phyloP scores from a whole-genome alignment of 176 grass and related monocot genomes.

The Eragrostis nindensis region DNA sequence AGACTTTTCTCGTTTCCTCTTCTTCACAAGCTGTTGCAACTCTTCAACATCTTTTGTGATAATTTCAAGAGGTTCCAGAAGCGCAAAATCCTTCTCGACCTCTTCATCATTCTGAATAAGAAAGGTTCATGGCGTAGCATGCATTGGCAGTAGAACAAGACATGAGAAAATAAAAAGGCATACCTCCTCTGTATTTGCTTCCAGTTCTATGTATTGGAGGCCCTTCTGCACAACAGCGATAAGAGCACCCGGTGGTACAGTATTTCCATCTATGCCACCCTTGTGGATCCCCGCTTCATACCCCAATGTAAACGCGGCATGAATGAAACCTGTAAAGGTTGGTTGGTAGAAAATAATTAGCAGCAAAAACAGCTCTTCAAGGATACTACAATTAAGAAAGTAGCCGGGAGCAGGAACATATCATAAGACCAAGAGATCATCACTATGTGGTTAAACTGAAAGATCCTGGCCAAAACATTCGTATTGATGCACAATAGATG shows the following conservation, averaged over 20 bases:
- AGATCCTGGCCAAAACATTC: not conserved
- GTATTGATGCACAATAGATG: not conserved
- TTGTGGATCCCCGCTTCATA: slow-evolving; percentile 92
- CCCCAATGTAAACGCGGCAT: slow-evolving; percentile 85
- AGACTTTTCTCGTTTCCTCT: slow-evolving; percentile 64
- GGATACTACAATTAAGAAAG: not conserved
- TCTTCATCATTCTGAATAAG: slow-evolving; percentile 77
- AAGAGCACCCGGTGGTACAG: slow-evolving; percentile 84
- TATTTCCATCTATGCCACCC: slow-evolving; percentile 78
- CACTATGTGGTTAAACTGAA: not conserved
- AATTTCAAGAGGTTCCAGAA: slow-evolving; percentile 94
- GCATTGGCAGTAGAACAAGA: not conserved
- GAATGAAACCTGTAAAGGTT: slow-evolving; percentile 72
- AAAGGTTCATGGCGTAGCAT: slow-evolving; percentile 32
- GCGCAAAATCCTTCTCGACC: slow-evolving; percentile 76
- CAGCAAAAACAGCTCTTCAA: slow-evolving; percentile 1
- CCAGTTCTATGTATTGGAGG: slow-evolving; percentile 95
- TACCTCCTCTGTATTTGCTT: slow-evolving; percentile 85
- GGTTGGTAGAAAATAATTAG: slow-evolving; percentile 32
- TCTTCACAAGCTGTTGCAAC: slow-evolving; percentile 90
- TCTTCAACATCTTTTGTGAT: slow-evolving; percentile 91
- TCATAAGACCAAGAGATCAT: not conserved
- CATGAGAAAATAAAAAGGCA: slow-evolving; percentile 35
- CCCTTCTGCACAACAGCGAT: slow-evolving; percentile 95
- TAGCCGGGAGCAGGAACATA: not conserved